Evolutionary conservation across 495 filamentous ascomycete genomes (phyloP).

Genomic region (Penicillium daleae): DNA sequence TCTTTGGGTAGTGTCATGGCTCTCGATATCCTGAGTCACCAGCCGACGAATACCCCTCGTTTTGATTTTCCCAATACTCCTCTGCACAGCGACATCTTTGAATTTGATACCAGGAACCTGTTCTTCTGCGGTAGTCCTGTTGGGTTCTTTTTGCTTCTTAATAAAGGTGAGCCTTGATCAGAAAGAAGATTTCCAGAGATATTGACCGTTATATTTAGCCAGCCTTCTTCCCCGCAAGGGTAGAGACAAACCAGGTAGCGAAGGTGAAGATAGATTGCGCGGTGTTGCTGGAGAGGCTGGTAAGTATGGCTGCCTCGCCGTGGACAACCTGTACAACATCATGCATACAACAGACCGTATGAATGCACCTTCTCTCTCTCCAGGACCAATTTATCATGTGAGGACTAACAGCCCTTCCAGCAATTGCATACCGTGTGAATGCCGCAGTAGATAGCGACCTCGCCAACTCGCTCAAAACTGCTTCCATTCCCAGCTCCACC

Average conservation of each 20-base stretch:
- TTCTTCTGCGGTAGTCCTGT: constrained; percentile 93
- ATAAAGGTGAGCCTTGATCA: constrained; percentile 56
- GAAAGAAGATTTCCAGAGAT: too few species aligned
- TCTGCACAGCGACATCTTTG: constrained; percentile 67
- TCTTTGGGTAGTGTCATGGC: constrained; percentile 94
- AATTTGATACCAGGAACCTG: constrained; percentile 87
- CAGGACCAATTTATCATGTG: neutral
- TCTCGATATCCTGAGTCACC: constrained; percentile 84
- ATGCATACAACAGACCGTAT: constrained; percentile 66
- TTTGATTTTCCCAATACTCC: constrained; percentile 55
- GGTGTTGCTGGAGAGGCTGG: constrained; percentile 76
- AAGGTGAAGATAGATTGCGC: constrained; percentile 63
- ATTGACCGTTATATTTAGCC: constrained; percentile 40
- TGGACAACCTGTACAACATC: constrained; percentile 97
- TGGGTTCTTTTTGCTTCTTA: constrained; percentile 90
- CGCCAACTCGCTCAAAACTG: constrained; percentile 72
- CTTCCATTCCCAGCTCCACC: constrained; percentile 74
- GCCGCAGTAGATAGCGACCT: constrained; percentile 83
- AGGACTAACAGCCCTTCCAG: constrained; percentile 53
- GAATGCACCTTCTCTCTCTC: constrained; percentile 10
- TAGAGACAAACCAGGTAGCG: constrained; percentile 71
- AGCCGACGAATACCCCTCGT: constrained; percentile 70
- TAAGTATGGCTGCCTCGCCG: constrained; percentile 84
- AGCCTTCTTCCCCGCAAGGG: constrained; percentile 78
- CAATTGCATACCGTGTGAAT: constrained; percentile 91